Evolutionary conservation across 495 filamentous ascomycete species (phyloP), one percentile per base, ranked within the genome.

Genomic region (Jackrogersella multiformis): DNA sequence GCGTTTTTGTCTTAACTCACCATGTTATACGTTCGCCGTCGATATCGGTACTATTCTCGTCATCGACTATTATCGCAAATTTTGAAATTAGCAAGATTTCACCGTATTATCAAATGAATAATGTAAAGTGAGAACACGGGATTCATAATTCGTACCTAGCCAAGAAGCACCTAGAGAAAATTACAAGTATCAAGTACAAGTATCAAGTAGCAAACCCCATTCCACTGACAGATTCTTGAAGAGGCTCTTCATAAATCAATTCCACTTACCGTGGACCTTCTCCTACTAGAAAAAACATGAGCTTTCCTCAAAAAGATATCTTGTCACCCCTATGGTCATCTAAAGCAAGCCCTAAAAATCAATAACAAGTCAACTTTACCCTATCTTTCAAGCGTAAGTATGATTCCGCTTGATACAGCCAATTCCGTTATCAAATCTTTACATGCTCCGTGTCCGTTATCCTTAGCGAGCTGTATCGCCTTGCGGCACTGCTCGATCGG

Each of bases 381-480:
- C 42, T 23, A 48, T 34, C 42, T 38, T 18, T 64, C 61, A 26
- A 61, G 41, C 20, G 44, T 46, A 18, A 12, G 61, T 10, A 69
- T 61, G 18, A 46, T 53, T 16, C 61, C 56, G 46, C 28, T 61
- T 13, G 21, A 36, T 26, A 44, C 56, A 8, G 56, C 60, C 42
- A 69, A 45, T 7, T 61, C 35, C 16, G 35, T 26, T 13, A 69
- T 45, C 35, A 69, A 46, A 28, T 64, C 61, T 21, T 23, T 51
- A 18, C 66, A 69, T 0, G 34, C 60, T 1, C 24, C 16, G 18
- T 69, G 42, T 5, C 66, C 61, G 10, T 64, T 61, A 18, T 34
- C 52, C 18, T 64, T 38, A 1, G 66, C 66, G 10, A 64, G 60
- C 5, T 56, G n/a, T 18, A 69, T 56, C n/a, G 66, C 66, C 30